A percentile compares a stretch with the other conserved stretches of the same genome.
phyloP scores from a whole-genome alignment of 208 protist genomes.

The Leishmania guyanensis region DNA sequence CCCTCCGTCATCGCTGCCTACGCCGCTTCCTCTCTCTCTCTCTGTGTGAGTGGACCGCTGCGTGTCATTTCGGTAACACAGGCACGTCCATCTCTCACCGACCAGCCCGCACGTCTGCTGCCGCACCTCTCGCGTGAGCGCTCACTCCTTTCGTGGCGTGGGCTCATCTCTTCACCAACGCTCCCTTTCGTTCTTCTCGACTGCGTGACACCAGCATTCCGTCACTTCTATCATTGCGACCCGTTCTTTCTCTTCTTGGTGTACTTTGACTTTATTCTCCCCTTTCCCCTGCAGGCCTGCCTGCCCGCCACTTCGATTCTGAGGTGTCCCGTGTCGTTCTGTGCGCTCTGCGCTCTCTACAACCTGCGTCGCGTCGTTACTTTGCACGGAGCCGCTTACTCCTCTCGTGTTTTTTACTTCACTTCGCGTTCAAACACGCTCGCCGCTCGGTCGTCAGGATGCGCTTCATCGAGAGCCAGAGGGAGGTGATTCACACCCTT shows the following conservation, averaged over 20 bases:
- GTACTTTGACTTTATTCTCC: too few species aligned
- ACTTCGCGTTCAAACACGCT: too few species aligned
- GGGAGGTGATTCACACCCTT: constrained; percentile 74
- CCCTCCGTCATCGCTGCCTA: neutral
- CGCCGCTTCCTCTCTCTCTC: neutral
- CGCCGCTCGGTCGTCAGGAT: constrained; percentile 27
- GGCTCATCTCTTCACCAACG: neutral
- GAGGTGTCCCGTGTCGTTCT: neutral
- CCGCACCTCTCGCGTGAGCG: neutral
- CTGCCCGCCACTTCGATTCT: neutral
- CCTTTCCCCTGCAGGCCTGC: too few species aligned
- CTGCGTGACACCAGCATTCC: neutral
- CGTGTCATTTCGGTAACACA: neutral
- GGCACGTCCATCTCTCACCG: neutral
- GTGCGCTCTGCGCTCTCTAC: neutral
- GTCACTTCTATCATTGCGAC: neutral
- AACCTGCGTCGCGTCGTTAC: neutral
- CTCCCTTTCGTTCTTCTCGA: too few species aligned
- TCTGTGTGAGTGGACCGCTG: neutral
- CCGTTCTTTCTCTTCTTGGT: neutral
- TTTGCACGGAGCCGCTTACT: neutral
- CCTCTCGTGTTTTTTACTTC: constrained; percentile 6
- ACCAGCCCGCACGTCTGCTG: neutral
- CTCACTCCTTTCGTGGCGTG: neutral
- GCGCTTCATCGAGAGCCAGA: constrained; percentile 77